phyloP scores from a whole-genome alignment of 2,329 filamentous ascomycete species.

The Aspergillus puulaauensis region DNA sequence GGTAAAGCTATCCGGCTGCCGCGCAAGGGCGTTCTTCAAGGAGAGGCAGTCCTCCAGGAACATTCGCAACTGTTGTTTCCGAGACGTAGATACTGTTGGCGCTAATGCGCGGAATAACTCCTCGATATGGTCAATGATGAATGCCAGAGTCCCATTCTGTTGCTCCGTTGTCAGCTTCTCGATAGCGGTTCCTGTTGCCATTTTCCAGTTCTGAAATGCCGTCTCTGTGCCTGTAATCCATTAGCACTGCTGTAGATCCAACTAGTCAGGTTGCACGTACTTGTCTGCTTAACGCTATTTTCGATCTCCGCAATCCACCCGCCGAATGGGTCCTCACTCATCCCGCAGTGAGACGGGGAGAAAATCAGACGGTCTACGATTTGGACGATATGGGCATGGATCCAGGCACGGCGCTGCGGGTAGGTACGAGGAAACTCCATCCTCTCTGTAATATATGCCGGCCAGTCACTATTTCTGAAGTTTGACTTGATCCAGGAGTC shows the following conservation, averaged over 20 bases:
- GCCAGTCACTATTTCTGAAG: not conserved
- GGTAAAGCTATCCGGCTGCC: not conserved
- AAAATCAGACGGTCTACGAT: not conserved
- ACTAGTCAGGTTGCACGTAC: not conserved
- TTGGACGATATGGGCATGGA: not conserved
- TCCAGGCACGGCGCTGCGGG: not conserved
- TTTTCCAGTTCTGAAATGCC: not conserved
- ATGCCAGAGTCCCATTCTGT: not conserved
- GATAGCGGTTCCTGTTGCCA: not conserved
- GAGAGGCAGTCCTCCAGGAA: constrained; percentile 5
- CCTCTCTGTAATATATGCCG: not conserved
- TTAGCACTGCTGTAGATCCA: no score
- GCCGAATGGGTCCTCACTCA: not conserved
- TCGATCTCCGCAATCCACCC: not conserved
- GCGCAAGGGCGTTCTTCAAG: constrained; percentile 2
- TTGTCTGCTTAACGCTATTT: not conserved
- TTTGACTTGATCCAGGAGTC: constrained; percentile 6
- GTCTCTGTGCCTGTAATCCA: no score
- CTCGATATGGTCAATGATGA: not conserved
- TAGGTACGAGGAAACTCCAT: not conserved
- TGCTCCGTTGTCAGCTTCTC: not conserved
- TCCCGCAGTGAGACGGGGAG: not conserved
- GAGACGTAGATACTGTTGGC: not conserved
- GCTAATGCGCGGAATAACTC: not conserved
- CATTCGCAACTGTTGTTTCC: not conserved